A percentile compares a stretch with the other conserved stretches of the same genome.
Conservation (phyloP, 2,329 filamentous ascomycete species). For the Monosporascus sp. region DNA sequence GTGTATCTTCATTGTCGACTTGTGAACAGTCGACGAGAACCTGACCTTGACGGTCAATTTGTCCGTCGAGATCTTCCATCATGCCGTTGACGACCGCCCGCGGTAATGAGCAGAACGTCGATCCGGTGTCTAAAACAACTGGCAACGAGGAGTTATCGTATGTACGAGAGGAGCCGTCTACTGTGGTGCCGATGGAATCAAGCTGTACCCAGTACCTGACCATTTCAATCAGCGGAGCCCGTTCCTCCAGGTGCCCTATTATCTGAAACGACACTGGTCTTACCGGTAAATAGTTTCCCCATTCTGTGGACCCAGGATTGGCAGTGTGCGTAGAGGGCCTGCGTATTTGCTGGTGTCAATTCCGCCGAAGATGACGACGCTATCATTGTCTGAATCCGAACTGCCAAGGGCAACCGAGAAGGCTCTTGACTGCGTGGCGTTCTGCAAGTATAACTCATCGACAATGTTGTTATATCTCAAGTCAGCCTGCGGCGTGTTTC, state of each 20-base stretch:
- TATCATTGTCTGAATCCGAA: slow-evolving; percentile 10
- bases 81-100: slow-evolving; percentile 29
- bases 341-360: slow-evolving; percentile 32
- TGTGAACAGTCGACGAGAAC: slow-evolving; percentile 42
- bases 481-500: slow-evolving; percentile 10
- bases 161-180: not conserved
- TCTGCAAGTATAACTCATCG: slow-evolving; percentile 22
- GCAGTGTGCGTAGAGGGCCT: slow-evolving; percentile 7
- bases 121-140: slow-evolving; percentile 17
- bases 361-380: slow-evolving; percentile 31
- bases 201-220: slow-evolving; percentile 36
- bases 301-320: slow-evolving; percentile 23
- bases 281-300: slow-evolving; percentile 18
- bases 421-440: slow-evolving; percentile 15
- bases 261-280: not conserved
- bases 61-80: not conserved
- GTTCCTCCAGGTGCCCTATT: too few relatives aligned
- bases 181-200: slow-evolving; percentile 24
- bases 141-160: slow-evolving; percentile 5
- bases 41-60: slow-evolving; percentile 29
- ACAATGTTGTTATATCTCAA: slow-evolving; percentile 25
- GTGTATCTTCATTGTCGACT: slow-evolving; percentile 30
- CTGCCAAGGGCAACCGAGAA: slow-evolving; percentile 20
- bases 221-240: slow-evolving; percentile 6
- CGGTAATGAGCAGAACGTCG: slow-evolving; percentile 61